These are phyloP conservation scores for Monoraphidium neglectum DNA, from an alignment of 139 green algal species.

Conservation along the genomic window DNA sequence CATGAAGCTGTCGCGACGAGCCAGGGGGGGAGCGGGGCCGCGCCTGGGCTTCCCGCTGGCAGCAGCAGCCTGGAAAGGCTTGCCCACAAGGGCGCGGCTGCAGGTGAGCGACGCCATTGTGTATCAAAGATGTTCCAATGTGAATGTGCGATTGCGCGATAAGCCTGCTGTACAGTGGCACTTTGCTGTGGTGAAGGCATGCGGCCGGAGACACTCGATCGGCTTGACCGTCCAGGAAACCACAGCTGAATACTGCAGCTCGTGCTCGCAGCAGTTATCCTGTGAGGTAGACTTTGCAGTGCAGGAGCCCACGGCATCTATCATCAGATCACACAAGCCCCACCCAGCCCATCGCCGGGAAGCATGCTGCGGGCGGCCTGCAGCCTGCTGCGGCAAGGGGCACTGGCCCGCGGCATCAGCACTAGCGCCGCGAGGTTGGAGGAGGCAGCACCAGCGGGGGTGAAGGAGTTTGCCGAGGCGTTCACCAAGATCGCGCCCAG, in stretches of 20 bases:
- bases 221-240: no score
- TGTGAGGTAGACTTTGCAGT: no score
- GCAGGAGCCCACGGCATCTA: no score
- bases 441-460: slow-evolving; percentile 33
- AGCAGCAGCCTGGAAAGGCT: background rate
- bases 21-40: slow-evolving; percentile 35
- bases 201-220: no score
- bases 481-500: slow-evolving; percentile 49
- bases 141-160: no score
- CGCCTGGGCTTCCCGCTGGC: slow-evolving; percentile 8
- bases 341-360: no score
- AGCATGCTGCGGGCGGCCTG: slow-evolving; percentile 15
- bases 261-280: no score
- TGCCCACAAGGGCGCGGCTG: slow-evolving; percentile 1
- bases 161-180: no score
- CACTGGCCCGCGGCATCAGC: slow-evolving; percentile 2
- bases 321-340: no score
- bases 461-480: slow-evolving; percentile 57
- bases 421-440: slow-evolving; percentile 21
- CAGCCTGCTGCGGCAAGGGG: slow-evolving; percentile 10
- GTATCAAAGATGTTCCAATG: no score
- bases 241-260: no score
- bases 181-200: no score
- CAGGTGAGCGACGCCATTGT: background rate
- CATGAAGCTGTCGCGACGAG: slow-evolving; percentile 52